Evolutionary conservation across 1,284 basidiomycete species (phyloP), one percentile per base, ranked within the genome.

Genomic region (Cryptococcus amylolentus): DNA sequence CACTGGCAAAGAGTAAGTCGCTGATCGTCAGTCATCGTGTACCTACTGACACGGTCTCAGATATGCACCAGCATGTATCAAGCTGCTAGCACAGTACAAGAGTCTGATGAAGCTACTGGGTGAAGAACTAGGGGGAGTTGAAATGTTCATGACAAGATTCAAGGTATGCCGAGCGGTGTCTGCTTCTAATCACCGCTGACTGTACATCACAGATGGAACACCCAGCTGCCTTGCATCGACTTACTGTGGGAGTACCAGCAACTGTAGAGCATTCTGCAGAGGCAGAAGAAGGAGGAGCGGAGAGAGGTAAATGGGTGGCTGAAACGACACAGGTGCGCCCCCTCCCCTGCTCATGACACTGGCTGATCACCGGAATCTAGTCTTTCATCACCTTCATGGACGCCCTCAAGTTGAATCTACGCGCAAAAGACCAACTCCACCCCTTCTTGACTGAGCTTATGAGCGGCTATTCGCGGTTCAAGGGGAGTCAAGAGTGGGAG

Each of bases 301-400:
- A 97, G 76, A 90, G 90, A 0, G 90, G 90, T 31, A 95, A 97
- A 77, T 92, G 90, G 87, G 92, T 98, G n/a, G 95, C 95, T 5
- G 93, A 98, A 76, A 97, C 94, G 4, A 98, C 96, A 0, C 91
- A 96, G 81, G 91, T 89, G 80, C 76, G 54, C 18, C 3, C 12
- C 20, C 4, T 47, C 13, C 5, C n/a, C 39, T 18, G 12, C 28
- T 28, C 3, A 23, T 2, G 23, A 23, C 23, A 23, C 23, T 23
- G 23, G 3, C 23, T 23, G 23, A 23, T 23, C 23, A 23, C 23
- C 23, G 23, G 3, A 23, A 23, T 23, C 23, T 23, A 95, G 89
- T 89, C 86, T 70, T 98, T 98, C 67, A 98, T 98, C 68, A 98
- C 95, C 0, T 94, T 98, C 65, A 97, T 98, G 91, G 95, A 98